Conservation (phyloP, 1,284 basidiomycete genomes). For the Marasmius sp. region DNA sequence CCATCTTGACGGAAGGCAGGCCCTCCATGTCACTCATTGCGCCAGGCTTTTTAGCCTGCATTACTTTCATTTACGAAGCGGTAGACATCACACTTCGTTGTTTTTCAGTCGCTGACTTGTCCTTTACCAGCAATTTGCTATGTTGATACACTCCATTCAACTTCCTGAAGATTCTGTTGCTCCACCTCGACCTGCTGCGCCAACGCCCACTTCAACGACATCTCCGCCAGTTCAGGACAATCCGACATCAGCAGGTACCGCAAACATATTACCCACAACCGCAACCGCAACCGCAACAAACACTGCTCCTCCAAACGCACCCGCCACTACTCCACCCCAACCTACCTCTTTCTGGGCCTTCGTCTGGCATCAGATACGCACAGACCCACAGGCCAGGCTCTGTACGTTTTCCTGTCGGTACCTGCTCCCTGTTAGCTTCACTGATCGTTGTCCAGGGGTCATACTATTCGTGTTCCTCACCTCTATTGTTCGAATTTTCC, state of each 20-base stretch:
- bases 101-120: neutral
- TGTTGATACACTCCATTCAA: constrained; percentile 80
- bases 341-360: constrained; percentile 44
- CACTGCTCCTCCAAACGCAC: constrained; percentile 18
- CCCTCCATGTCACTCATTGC: constrained; percentile 78
- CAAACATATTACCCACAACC: constrained; percentile 14
- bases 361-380: constrained; percentile 56
- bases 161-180: constrained; percentile 60
- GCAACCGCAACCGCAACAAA: constrained; percentile 15
- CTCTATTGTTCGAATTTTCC: constrained; percentile 69
- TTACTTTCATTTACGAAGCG: constrained; percentile 72
- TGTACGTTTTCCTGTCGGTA: constrained; percentile 43
- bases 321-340: constrained; percentile 15
- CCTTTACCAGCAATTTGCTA: constrained; percentile 71
- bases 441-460: constrained; percentile 48
- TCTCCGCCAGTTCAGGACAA: constrained; percentile 6
- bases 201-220: constrained; percentile 15
- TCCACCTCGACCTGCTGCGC: constrained; percentile 16
- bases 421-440: neutral
- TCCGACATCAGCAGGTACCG: constrained; percentile 6
- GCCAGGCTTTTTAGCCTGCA: constrained; percentile 76
- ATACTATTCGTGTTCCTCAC: constrained; percentile 66
- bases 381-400: constrained; percentile 68
- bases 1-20: constrained; percentile 77
- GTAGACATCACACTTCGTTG: constrained; percentile 39